Percentiles rank a stretch among this genome's conserved stretches.
These are phyloP conservation scores for Amesomyces nigricolor DNA, from an alignment of 2,329 filamentous ascomycete species.

Conservation along the genomic window DNA sequence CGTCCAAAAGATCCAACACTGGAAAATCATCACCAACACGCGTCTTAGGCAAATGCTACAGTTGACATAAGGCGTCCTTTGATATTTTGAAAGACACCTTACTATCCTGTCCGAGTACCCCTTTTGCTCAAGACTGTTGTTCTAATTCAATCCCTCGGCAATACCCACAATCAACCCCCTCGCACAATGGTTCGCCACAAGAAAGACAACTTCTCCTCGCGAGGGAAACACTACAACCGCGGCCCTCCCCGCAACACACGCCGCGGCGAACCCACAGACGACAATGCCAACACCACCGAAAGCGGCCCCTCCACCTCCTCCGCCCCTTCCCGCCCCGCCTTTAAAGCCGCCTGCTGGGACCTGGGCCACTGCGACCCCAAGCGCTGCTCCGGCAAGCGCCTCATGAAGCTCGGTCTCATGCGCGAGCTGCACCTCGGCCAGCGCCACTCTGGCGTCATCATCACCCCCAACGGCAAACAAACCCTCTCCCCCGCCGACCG, in stretches of 20 bases:
- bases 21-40: background rate
- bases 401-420: slow-evolving; percentile 91
- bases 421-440: slow-evolving; percentile 87
- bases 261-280: slow-evolving; percentile 35
- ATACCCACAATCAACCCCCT: background rate
- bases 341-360: slow-evolving; percentile 97
- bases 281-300: slow-evolving; percentile 21
- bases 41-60: too few relatives aligned
- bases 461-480: slow-evolving; percentile 88
- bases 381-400: slow-evolving; percentile 87
- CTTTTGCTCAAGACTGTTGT: background rate
- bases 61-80: too few relatives aligned
- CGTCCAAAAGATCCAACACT: background rate
- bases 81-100: too few relatives aligned
- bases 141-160: background rate
- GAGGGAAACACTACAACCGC: slow-evolving; percentile 66
- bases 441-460: slow-evolving; percentile 84
- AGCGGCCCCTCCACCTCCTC: slow-evolving; percentile 31
- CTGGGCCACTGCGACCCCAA: slow-evolving; percentile 97
- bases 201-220: slow-evolving; percentile 70
- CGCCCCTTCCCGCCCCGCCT: slow-evolving; percentile 44
- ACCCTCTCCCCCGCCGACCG: slow-evolving; percentile 78
- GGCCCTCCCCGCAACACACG: slow-evolving; percentile 52
- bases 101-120: background rate
- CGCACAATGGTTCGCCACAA: slow-evolving; percentile 87